Base-by-base conservation (phyloP, 305 asterid species). In the Solanum hybrid region DNA sequence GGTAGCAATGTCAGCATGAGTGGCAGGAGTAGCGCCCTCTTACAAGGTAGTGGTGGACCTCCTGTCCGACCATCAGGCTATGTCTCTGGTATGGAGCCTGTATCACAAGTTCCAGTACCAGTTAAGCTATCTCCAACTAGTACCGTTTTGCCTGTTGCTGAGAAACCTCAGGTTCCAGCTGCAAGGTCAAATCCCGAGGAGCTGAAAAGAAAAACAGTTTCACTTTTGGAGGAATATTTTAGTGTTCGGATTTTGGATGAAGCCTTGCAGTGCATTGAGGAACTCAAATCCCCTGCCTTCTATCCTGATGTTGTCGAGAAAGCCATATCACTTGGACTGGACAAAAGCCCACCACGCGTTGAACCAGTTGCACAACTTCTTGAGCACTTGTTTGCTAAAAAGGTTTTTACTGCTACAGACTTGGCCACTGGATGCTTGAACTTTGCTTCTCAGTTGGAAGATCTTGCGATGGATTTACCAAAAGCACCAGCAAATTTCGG, bases 391-490 rank as follows among this genome's bases (percentile, higher is more conserved):
- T 89, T 92, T 64, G 64, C 92, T 1, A 93, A 93, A 86, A 94
- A 93, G 89, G 95, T 94, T 86, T n/a, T 97, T 31, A 92, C 85
- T 46, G 82, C 92, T 3, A 86, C 36, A 37, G 98, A 95, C 86
- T 90, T 97, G 4, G 81, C 56, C 7, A 13, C 90, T 5, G 98
- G 99, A 32, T 95, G 93, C 89, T 90, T 93, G 75, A 87, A 35
- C 34, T 97, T 92, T 79, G 96, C 98, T 3, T 91, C 91, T 3
- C 35, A 90, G 46, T 90, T 96, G 89, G 98, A 96, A 11, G 99
- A 97, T 90, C 96, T 97, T 12, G 98, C 95, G 64, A 96, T 96
- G 32, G 99, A 97, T 90, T 80, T 97, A 78, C 99, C 99, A 6
- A 96, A 93, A 91, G 98, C 98, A 10, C 99, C 99, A 7, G 86